Conservation (phyloP, 768 basidiomycete species). For the Suillus sp. region DNA sequence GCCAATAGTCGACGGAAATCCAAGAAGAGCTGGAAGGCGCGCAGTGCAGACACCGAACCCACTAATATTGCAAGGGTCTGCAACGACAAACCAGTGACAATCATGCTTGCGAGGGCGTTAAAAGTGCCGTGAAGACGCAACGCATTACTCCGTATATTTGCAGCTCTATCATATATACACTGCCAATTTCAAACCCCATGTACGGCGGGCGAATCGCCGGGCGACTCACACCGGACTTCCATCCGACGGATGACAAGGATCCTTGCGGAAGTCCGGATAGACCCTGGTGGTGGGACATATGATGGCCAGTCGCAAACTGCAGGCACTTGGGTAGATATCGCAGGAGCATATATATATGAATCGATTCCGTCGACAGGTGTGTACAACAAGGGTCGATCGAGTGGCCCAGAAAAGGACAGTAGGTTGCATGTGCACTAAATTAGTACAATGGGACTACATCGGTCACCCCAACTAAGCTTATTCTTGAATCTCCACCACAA, state of each 20-base stretch:
- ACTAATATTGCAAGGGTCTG: slow-evolving; percentile 9
- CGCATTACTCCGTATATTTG: neutral
- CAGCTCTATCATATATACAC: neutral
- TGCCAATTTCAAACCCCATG: neutral
- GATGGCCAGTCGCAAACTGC: neutral
- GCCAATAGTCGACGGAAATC: slow-evolving; percentile 10
- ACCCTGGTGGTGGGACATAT: neutral
- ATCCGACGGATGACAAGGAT: neutral
- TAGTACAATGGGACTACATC: neutral
- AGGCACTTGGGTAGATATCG: neutral
- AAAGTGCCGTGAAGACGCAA: neutral
- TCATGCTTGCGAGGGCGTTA: neutral
- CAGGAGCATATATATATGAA: neutral
- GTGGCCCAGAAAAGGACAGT: neutral
- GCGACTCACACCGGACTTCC: neutral
- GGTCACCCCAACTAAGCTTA: slow-evolving; percentile 15
- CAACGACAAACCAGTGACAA: slow-evolving; percentile 10
- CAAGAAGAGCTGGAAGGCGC: slow-evolving; percentile 8
- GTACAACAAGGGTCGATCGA: neutral
- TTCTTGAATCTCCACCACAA: slow-evolving; percentile 45
- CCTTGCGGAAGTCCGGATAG: neutral
- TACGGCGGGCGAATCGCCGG: neutral
- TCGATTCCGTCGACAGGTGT: neutral
- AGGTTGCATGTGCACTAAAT: neutral
- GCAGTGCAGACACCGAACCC: slow-evolving; percentile 9